Percentiles rank a stretch among this genome's conserved stretches.
phyloP scores from a whole-genome alignment of 441 rosid genomes.

The Macaranga tanarius region DNA sequence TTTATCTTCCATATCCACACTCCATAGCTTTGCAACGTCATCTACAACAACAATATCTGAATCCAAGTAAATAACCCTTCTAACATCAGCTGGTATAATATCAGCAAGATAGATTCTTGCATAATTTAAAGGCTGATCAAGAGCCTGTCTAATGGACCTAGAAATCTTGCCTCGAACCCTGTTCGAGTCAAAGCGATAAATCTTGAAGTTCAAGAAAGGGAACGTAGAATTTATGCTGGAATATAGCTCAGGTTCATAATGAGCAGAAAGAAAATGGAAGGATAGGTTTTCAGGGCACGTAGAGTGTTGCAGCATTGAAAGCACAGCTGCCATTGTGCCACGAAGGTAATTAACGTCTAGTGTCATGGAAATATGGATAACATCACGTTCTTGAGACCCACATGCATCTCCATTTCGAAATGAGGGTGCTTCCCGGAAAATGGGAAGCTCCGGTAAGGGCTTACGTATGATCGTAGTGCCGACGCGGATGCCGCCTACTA shows the following conservation, averaged over 20 bases:
- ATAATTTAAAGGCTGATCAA: constrained; percentile 59
- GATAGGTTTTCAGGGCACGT: constrained; percentile 68
- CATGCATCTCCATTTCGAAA: constrained; percentile 58
- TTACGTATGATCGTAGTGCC: constrained; percentile 31
- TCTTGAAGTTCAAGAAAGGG: constrained; percentile 57
- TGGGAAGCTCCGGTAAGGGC: constrained; percentile 39
- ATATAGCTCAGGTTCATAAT: constrained; percentile 43
- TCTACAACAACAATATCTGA: constrained; percentile 76
- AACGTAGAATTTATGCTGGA: constrained; percentile 57
- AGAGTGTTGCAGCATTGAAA: constrained; percentile 66
- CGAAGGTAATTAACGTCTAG: constrained; percentile 73
- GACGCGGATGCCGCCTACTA: constrained; percentile 32
- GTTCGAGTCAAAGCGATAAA: constrained; percentile 26
- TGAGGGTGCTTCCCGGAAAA: constrained; percentile 63
- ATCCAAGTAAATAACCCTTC: constrained; percentile 62
- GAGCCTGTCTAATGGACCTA: constrained; percentile 32
- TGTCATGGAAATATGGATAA: constrained; percentile 69
- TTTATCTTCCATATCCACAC: constrained; percentile 46
- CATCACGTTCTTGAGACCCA: constrained; percentile 24
- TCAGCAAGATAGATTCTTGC: constrained; percentile 70
- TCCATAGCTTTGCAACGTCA: constrained; percentile 59
- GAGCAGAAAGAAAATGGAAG: constrained; percentile 65
- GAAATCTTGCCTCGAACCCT: constrained; percentile 34
- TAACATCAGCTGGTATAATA: constrained; percentile 42
- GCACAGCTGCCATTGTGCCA: constrained; percentile 81